Conservation (phyloP, 2,329 filamentous ascomycete genomes). For the Cladosporium cucumerinum region DNA sequence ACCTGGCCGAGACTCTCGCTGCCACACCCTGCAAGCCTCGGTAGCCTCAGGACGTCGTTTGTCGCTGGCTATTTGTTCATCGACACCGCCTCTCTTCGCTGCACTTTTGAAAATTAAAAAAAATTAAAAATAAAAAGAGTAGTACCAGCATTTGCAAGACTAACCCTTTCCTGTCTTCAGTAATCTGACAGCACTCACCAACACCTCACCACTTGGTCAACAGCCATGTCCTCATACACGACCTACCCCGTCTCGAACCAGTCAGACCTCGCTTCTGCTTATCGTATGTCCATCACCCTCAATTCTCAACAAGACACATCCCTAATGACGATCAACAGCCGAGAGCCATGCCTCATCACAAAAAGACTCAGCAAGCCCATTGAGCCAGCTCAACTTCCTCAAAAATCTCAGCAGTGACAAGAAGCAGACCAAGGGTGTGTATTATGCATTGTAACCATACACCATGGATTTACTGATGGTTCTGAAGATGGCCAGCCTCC, state of each 20-base stretch:
- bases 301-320: neutral
- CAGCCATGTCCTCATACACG: neutral
- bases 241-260: neutral
- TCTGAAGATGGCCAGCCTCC: constrained; percentile 72
- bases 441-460: neutral
- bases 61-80: neutral
- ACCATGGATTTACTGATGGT: neutral
- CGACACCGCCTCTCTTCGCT: neutral
- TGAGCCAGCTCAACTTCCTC: constrained; percentile 47
- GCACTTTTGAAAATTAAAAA: neutral
- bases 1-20: neutral
- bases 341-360: neutral
- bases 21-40: constrained; percentile 2
- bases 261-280: neutral
- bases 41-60: neutral
- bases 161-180: neutral
- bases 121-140: too few relatives aligned
- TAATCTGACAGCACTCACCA: neutral
- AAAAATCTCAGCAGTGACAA: constrained; percentile 65
- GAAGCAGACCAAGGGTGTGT: constrained; percentile 69
- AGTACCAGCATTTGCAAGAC: neutral
- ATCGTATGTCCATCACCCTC: neutral
- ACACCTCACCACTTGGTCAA: neutral
- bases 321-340: neutral
- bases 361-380: constrained; percentile 23